Percentiles rank a stretch among this genome's conserved stretches.
Conservation (phyloP, 805 yeast species). For the Pichia exigua region DNA sequence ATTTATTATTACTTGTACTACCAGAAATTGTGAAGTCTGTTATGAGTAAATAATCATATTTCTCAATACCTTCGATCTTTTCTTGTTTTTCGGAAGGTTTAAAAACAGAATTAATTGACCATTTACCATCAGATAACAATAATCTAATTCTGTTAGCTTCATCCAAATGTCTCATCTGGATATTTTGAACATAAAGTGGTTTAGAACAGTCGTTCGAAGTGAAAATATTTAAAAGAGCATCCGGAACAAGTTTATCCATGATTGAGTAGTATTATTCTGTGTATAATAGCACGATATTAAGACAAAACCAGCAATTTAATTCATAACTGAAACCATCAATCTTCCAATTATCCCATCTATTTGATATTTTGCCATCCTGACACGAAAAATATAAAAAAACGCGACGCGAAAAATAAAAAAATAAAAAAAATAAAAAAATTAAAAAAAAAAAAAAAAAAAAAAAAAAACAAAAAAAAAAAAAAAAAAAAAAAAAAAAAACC, state of each 20-base stretch:
- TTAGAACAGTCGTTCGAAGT: conserved; percentile 16
- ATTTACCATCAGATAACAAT: conserved; percentile 46
- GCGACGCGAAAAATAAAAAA: not conserved
- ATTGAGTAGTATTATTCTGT: not conserved
- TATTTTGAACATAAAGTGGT: conserved; percentile 24
- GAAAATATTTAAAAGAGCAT: conserved; percentile 18
- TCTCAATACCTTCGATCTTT: conserved; percentile 22
- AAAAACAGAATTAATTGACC: conserved; percentile 43
- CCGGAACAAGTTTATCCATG: conserved; percentile 20
- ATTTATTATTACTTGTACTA: conserved; percentile 19
- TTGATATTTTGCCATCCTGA: not conserved
- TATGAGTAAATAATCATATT: conserved; percentile 16
- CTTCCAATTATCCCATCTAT: too few relatives aligned
- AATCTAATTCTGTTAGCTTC: conserved; percentile 36
- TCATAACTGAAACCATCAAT: too few relatives aligned
- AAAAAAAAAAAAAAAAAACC: too few relatives aligned
- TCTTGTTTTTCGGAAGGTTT: conserved; percentile 35
- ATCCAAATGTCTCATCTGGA: conserved; percentile 25
- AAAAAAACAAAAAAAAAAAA: too few relatives aligned
- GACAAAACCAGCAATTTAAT: too few relatives aligned
- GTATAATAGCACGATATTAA: too few relatives aligned
- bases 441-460: too few relatives aligned
- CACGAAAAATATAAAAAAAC: not conserved
- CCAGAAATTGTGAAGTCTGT: conserved; percentile 18
- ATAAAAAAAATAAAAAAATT: too few relatives aligned